Base-by-base conservation (phyloP, 441 rosid species). In the Jatropha podagrica region DNA sequence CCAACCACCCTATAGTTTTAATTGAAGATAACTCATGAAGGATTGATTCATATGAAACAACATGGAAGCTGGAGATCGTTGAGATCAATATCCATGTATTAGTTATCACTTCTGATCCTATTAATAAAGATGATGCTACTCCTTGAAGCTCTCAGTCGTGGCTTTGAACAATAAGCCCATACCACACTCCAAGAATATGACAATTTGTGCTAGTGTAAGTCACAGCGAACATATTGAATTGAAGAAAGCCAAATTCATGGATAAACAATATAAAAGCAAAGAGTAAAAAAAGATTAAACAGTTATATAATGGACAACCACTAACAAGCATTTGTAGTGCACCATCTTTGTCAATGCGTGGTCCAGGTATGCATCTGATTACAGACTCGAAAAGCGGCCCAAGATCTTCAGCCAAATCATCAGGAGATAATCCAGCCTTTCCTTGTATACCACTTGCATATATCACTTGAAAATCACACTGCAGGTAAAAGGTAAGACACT, bases 401-500 rank as follows among this genome's bases (percentile, higher is more conserved):
- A 95, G 95, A 81, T 93, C 99, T 20, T 93, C 98, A 40, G 94
- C 85, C 87, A 95, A 90, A 79, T 87, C 84, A 56, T 92, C 98
- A 49, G 99, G 93, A 69, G 92, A 80, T 77, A 95, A 89, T 77
- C 99, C 98, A 17, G 99, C 97, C 86, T 84, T 89, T 80, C 99
- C 99, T 83, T 93, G 87, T 70, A 93, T 88, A 63, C 99, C 99
- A 76, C 95, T 95, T 18, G 99, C 97, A 84, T 95, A 95, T 73
- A 95, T 88, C 68, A 87, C 92, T 88, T 95, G 98, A 84, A 95
- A 95, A 90, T 95, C 98, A 89, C 99, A 95, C 98, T 95, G 87
- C 81, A 82, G 0, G 9, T 55, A 74, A 65, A 71, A 75, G 26
- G 42, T 44, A 75, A 32, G 51, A 72, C 77, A 48, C 52, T 58